Evolutionary conservation across 176 grass and related monocot species (phyloP).

Genomic region (Eleusine coracana): DNA sequence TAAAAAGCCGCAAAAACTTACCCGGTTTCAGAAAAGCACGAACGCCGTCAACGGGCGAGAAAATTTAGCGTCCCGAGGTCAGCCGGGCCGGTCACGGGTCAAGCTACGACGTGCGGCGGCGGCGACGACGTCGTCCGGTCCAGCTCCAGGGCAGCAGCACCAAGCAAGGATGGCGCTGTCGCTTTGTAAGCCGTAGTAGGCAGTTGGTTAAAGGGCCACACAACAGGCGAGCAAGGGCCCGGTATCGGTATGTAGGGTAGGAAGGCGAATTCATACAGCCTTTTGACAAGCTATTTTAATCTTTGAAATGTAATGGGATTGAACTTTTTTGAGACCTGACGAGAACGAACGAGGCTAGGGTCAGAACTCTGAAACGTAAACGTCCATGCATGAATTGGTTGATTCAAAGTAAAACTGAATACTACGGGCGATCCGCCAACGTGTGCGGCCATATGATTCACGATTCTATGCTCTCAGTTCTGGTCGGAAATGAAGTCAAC

Average conservation of each 20-base stretch:
- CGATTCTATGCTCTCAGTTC: neutral
- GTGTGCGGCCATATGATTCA: neutral
- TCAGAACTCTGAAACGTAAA: constrained; percentile 7
- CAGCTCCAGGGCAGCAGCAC: constrained; percentile 13
- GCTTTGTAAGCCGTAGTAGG: neutral
- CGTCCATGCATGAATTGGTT: neutral
- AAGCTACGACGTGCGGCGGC: constrained; percentile 18
- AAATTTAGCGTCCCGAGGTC: constrained; percentile 29
- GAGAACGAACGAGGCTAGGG: neutral
- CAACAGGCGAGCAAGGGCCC: neutral
- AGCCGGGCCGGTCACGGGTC: constrained; percentile 19
- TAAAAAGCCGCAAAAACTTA: constrained; percentile 47
- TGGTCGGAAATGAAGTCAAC: constrained; percentile 14
- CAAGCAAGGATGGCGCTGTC: constrained; percentile 18
- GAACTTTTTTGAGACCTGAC: constrained; percentile 11
- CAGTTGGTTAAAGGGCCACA: constrained; percentile 41
- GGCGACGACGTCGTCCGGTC: neutral
- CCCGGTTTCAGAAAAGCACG: neutral
- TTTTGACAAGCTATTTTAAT: constrained; percentile 13
- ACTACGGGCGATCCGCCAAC: neutral
- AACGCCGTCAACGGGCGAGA: constrained; percentile 17
- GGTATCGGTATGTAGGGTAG: neutral
- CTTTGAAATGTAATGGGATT: neutral
- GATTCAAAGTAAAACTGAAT: constrained; percentile 35
- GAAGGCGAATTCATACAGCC: constrained; percentile 18